phyloP scores from a whole-genome alignment of 2,329 filamentous ascomycete species.

The Alternaria sp. region DNA sequence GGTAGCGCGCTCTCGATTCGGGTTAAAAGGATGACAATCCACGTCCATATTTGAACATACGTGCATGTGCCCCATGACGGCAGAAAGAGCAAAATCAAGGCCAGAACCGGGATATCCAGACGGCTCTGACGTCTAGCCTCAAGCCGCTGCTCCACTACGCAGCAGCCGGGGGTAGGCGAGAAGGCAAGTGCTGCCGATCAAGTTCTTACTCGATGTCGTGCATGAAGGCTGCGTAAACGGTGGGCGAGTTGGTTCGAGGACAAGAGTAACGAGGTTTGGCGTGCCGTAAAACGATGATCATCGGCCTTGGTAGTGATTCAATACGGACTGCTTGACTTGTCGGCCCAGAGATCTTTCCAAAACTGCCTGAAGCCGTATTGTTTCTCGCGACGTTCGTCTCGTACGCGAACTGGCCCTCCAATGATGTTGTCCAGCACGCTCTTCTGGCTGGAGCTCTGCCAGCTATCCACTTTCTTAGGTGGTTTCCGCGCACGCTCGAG shows the following conservation, averaged over 20 bases:
- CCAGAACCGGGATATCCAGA: not conserved
- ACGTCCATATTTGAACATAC: conserved; percentile 14
- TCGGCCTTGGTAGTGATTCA: conserved; percentile 8
- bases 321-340: conserved; percentile 17
- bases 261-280: not conserved
- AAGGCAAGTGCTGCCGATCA: conserved; percentile 5
- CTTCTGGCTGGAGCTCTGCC: conserved; percentile 53
- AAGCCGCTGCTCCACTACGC: not conserved
- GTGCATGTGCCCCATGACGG: conserved; percentile 14
- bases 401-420: conserved; percentile 65
- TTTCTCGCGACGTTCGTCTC: conserved; percentile 76
- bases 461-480: conserved; percentile 46
- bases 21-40: not conserved
- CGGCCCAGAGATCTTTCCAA: conserved; percentile 79
- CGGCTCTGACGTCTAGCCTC: not conserved
- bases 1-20: conserved; percentile 16
- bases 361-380: conserved; percentile 87
- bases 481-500: conserved; percentile 69
- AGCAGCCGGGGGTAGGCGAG: conserved; percentile 16
- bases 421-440: conserved; percentile 71
- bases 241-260: not conserved
- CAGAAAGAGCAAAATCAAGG: not conserved
- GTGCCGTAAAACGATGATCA: conserved; percentile 1
- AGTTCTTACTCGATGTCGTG: conserved; percentile 4
- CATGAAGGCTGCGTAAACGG: conserved; percentile 4